phyloP scores from a whole-genome alignment of 257 asterid genomes.

The Capsicum baccatum region DNA sequence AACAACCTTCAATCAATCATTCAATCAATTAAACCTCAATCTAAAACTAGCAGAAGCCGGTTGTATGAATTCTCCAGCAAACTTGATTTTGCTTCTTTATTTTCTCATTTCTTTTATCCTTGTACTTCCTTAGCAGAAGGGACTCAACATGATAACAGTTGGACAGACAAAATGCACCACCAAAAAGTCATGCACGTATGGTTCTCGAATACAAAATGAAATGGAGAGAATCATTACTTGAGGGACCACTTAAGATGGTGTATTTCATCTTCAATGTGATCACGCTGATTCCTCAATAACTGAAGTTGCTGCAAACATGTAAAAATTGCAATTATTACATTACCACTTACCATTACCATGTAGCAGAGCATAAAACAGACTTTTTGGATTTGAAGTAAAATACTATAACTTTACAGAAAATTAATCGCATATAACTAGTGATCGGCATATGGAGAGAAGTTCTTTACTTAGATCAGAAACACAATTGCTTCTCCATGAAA shows the following conservation, averaged over 20 bases:
- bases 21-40: slow-evolving; percentile 23
- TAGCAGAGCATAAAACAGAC: background rate
- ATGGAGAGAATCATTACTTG: slow-evolving; percentile 48
- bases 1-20: slow-evolving; percentile 3
- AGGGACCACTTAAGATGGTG: slow-evolving; percentile 88
- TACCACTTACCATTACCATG: slow-evolving; percentile 6
- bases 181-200: background rate
- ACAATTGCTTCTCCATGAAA: background rate
- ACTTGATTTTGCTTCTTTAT: slow-evolving; percentile 14
- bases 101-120: background rate
- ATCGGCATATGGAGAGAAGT: background rate
- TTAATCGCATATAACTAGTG: background rate
- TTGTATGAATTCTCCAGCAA: background rate
- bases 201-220: background rate
- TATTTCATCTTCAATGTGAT: slow-evolving; percentile 78
- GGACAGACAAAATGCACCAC: background rate
- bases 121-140: background rate
- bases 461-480: background rate
- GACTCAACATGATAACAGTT: background rate
- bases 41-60: background rate
- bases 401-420: background rate
- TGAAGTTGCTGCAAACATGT: slow-evolving; percentile 68
- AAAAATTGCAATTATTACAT: slow-evolving; percentile 24
- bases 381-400: background rate
- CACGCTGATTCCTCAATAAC: slow-evolving; percentile 75